Evolutionary conservation across 352 stramenopile species (phyloP).

Genomic region (Pythium brassicae): DNA sequence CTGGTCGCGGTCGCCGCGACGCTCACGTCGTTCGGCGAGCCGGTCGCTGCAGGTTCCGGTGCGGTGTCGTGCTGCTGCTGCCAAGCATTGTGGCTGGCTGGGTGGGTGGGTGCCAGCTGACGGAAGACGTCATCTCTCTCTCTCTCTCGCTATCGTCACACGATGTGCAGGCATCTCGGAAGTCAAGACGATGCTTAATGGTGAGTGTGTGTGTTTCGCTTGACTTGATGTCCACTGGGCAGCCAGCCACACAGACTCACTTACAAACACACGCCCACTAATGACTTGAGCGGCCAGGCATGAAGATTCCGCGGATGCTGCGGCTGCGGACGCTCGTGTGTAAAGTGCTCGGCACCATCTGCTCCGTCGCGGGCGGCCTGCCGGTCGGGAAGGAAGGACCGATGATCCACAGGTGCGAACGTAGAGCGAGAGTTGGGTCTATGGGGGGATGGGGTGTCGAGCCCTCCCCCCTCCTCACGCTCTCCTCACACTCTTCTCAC

Average conservation of each 20-base stretch:
- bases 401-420: slow-evolving; percentile 91
- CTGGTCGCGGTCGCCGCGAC: slow-evolving; percentile 74
- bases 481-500: background rate
- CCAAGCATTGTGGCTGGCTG: too few relatives aligned
- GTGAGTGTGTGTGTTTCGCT: slow-evolving; percentile 13
- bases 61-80: too few relatives aligned
- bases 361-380: slow-evolving; percentile 77
- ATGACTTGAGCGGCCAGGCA: too few relatives aligned
- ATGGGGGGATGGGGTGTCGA: too few relatives aligned
- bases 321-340: slow-evolving; percentile 76
- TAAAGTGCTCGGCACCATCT: slow-evolving; percentile 88
- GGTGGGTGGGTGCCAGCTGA: too few relatives aligned
- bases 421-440: too few relatives aligned
- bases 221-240: too few relatives aligned
- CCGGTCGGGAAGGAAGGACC: slow-evolving; percentile 91
- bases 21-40: slow-evolving; percentile 69
- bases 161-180: slow-evolving; percentile 88
- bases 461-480: too few relatives aligned
- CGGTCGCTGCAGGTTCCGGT: slow-evolving; percentile 76
- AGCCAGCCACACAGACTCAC: too few relatives aligned
- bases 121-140: too few relatives aligned
- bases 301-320: slow-evolving; percentile 80
- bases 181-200: slow-evolving; percentile 92
- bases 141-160: too few relatives aligned
- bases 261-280: too few relatives aligned